Percentiles rank a stretch among this genome's conserved stretches.
phyloP scores from a whole-genome alignment of 192 early-diverging fungal genomes.

The Coemansia furcata region DNA sequence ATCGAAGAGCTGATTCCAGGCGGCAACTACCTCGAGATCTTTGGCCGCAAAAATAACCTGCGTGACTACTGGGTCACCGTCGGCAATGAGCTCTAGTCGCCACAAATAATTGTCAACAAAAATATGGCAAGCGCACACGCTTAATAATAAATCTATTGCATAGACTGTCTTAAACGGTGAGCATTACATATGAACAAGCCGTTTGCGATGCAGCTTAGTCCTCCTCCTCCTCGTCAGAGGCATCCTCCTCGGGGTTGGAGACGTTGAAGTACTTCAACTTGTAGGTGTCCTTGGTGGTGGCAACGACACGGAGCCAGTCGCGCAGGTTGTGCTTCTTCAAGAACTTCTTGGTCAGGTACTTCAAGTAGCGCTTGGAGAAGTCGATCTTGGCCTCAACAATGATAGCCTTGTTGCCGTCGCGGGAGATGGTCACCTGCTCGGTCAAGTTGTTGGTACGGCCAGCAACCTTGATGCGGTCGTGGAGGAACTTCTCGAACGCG shows the following conservation, averaged over 20 bases:
- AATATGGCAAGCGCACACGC: not conserved
- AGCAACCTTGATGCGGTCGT: conserved; percentile 97
- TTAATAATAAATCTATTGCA: not conserved
- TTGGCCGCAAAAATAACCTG: conserved; percentile 95
- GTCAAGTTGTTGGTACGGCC: conserved; percentile 95
- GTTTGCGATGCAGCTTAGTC: conserved; percentile 24
- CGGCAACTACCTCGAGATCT: conserved; percentile 91
- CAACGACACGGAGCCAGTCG: conserved; percentile 97
- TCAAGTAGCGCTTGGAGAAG: conserved; percentile 99
- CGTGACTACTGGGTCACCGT: conserved; percentile 96
- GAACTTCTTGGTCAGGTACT: conserved; percentile 99
- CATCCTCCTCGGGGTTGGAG: conserved; percentile 46
- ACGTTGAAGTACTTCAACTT: conserved; percentile 87
- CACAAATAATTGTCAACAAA: not conserved
- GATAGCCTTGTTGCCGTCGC: conserved; percentile 68
- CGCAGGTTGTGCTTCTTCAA: conserved; percentile 99
- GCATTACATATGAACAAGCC: not conserved
- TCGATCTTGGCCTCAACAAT: conserved; percentile 73
- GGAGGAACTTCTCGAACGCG: conserved; percentile 97
- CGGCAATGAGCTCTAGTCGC: conserved; percentile 85
- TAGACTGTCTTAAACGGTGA: not conserved
- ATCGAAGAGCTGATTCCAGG: conserved; percentile 91
- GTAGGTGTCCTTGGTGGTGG: conserved; percentile 84
- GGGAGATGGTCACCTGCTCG: conserved; percentile 80
- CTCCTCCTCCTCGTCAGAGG: conserved; percentile 39